A percentile compares a stretch with the other conserved stretches of the same genome.
Conservation (phyloP, 345 rosid species). For the Firmiana major region DNA sequence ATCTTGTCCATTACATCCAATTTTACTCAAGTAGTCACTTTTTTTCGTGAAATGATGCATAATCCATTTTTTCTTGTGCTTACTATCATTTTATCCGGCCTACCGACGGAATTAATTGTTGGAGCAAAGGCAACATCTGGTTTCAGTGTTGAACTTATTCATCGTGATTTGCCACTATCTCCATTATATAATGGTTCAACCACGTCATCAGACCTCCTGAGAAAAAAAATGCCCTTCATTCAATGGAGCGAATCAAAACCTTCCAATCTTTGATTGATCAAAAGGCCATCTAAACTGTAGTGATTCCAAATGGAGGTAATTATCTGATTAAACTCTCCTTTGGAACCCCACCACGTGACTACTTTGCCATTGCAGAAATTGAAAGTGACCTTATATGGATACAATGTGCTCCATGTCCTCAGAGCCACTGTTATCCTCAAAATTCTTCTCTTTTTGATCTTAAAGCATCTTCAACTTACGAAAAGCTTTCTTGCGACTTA, state of each 20-base stretch:
- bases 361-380: conserved; percentile 25
- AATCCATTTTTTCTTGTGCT: neutral
- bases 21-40: no score
- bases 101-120: neutral
- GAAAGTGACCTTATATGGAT: conserved; percentile 2
- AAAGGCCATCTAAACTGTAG: conserved; percentile 12
- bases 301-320: conserved; percentile 14
- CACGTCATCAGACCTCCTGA: conserved; percentile 20
- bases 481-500: neutral
- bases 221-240: conserved; percentile 27
- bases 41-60: neutral
- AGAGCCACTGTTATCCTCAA: neutral
- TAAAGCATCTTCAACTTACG: neutral
- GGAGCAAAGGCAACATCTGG: neutral
- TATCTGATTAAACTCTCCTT: conserved; percentile 33
- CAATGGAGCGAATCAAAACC: conserved; percentile 28
- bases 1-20: no score
- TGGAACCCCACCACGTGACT: conserved; percentile 28
- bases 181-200: conserved; percentile 25
- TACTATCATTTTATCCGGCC: neutral
- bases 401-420: neutral
- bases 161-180: conserved; percentile 31
- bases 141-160: conserved; percentile 29
- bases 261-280: conserved; percentile 9
- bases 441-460: neutral